phyloP scores from a whole-genome alignment of 2,329 filamentous ascomycete species.

The Pezicula rhizophila region DNA sequence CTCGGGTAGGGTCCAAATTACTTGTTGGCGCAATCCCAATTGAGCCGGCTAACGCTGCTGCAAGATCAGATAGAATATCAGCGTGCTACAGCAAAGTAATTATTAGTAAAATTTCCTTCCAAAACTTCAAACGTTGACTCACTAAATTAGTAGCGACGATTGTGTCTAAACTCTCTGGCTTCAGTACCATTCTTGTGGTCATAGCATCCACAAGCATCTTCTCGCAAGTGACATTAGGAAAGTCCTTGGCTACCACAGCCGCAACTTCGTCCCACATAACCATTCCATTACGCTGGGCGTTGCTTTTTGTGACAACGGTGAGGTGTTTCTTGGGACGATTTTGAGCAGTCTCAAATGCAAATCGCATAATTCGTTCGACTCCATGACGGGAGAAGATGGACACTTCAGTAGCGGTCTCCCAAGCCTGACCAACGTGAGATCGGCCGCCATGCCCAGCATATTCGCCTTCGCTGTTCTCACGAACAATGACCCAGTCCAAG shows the following conservation, averaged over 20 bases:
- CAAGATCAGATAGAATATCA: constrained; percentile 63
- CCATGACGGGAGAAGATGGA: constrained; percentile 53
- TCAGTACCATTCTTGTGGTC: constrained; percentile 45
- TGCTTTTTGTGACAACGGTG: constrained; percentile 59
- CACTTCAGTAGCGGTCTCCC: constrained; percentile 54
- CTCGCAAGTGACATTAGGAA: constrained; percentile 50
- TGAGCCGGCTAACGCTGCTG: constrained; percentile 60
- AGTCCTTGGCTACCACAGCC: constrained; percentile 44
- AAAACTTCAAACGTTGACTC: not conserved
- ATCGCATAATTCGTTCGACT: constrained; percentile 52
- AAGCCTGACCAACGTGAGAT: constrained; percentile 47
- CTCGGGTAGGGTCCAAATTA: constrained; percentile 55
- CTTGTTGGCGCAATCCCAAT: constrained; percentile 66
- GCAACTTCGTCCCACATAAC: constrained; percentile 60
- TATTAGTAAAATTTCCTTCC: not conserved
- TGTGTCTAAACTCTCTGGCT: constrained; percentile 50
- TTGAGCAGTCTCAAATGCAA: constrained; percentile 51
- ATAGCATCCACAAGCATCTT: constrained; percentile 56
- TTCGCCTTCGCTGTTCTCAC: constrained; percentile 59
- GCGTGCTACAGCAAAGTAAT: constrained; percentile 31
- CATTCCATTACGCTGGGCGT: constrained; percentile 58
- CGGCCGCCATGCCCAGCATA: constrained; percentile 48
- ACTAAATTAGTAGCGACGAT: constrained; percentile 53
- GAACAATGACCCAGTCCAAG: constrained; percentile 57
- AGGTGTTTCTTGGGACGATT: constrained; percentile 46